Evolutionary conservation across 192 early-diverging fungal genomes (phyloP).

Genomic region (Hyaloraphidium curvatum): DNA sequence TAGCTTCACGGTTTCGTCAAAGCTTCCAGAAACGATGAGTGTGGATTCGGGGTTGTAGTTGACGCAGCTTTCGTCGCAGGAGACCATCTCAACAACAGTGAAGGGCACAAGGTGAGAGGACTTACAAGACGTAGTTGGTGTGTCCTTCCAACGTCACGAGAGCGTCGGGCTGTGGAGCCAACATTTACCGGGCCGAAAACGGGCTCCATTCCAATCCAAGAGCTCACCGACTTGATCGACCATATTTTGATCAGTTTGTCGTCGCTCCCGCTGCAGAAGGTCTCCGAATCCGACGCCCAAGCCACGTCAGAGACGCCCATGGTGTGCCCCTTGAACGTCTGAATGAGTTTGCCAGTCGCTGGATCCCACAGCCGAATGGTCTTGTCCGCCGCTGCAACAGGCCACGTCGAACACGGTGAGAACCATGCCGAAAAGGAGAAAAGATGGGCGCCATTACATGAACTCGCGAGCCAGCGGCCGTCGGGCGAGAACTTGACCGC

Average conservation of each 20-base stretch:
- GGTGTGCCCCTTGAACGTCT: constrained; percentile 72
- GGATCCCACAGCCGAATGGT: constrained; percentile 90
- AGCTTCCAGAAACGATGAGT: constrained; percentile 89
- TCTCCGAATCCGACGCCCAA: constrained; percentile 83
- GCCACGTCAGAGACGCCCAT: constrained; percentile 89
- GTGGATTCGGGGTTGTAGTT: constrained; percentile 89
- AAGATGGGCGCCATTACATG: constrained; percentile 27
- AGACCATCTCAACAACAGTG: too few relatives aligned
- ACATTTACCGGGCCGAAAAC: too few relatives aligned
- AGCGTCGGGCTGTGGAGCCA: constrained; percentile 41
- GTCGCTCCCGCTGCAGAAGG: constrained; percentile 78
- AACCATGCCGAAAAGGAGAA: not conserved
- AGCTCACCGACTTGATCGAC: constrained; percentile 51
- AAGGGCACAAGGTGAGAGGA: too few relatives aligned
- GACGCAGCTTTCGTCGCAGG: too few relatives aligned
- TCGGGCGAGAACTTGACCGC: constrained; percentile 97
- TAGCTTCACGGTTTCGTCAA: constrained; percentile 89
- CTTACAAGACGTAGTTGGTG: constrained; percentile 94
- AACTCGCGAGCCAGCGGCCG: constrained; percentile 86
- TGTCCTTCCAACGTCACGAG: constrained; percentile 72
- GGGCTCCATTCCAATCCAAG: not conserved
- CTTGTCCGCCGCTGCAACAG: constrained; percentile 66
- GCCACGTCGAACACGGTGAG: not conserved
- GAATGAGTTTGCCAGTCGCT: constrained; percentile 57
- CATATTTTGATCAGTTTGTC: constrained; percentile 91